Evolutionary conservation across 306 rosid species (phyloP), one percentile per base, ranked within the genome.

Genomic region (Lupinus albus): DNA sequence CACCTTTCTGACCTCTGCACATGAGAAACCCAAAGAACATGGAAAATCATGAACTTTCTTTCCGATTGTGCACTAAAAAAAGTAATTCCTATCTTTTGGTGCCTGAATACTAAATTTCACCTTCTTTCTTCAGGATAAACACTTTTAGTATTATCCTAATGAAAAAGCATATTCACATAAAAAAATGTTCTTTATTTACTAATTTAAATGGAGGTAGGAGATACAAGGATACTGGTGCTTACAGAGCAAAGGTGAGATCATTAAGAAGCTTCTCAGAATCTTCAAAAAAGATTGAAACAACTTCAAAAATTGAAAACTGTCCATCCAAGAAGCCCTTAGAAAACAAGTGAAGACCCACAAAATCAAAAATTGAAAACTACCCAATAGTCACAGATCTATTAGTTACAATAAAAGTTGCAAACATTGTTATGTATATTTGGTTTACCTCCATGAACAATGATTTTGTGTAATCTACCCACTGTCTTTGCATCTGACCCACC

Each of bases 291-390:
- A 94, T 91, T 74, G 95, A 85, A 21, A 82, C 95, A 12, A 94
- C 99, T 84, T 94, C 99, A 75, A 79, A n/a, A n/a, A n/a, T n/a
- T n/a, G n/a, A n/a, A 80, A 90, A 94, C 82, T 94, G 97, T 52
- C 79, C 78, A 84, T 94, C 97, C 82, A 94, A 53, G 54, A 78
- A 75, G 7, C 95, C 89, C 99, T 94, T 45, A 10, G 3, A 18
- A 13, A 36, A 14, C 3, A 47, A 54, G 16, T 2, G 20, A 15
- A 77, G 16, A 58, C 14, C 38, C 57, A 76, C 20, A 67, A 64
- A 51, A 76, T 49, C 64, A 82, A 72, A 7, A 79, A 47, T 65
- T 61, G 12, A 48, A 60, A 61, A 71, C 30, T 68, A 16, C 49
- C 39, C 36, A 56, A 28, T 28, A 56, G 30, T 25, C 4, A 28